phyloP scores from a whole-genome alignment of 495 filamentous ascomycete genomes.

The Daldinia childiae region DNA sequence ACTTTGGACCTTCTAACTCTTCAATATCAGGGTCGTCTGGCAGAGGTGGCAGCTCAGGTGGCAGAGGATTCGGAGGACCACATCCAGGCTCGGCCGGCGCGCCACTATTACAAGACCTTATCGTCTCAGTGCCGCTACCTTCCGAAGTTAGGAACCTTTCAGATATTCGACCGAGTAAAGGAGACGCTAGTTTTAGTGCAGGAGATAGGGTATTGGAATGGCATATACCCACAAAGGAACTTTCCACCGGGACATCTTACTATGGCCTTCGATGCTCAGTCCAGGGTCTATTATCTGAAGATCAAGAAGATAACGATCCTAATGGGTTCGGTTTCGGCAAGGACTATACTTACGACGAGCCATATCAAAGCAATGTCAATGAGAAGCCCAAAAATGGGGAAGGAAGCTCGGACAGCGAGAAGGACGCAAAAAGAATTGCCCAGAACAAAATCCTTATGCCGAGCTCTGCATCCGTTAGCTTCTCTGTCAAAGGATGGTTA shows the following conservation, averaged over 20 bases:
- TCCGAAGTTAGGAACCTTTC: conserved; percentile 83
- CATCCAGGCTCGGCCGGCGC: conserved; percentile 58
- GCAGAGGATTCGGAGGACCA: conserved; percentile 56
- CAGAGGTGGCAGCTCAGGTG: conserved; percentile 64
- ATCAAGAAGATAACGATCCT: conserved; percentile 66
- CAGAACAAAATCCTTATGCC: conserved; percentile 91
- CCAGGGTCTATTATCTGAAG: conserved; percentile 69
- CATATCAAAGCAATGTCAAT: conserved; percentile 57
- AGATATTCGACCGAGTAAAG: conserved; percentile 82
- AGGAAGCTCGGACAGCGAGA: conserved; percentile 52
- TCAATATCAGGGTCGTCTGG: conserved; percentile 53
- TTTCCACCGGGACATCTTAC: conserved; percentile 72
- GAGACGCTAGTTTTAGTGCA: conserved; percentile 82
- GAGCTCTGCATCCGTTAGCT: conserved; percentile 83
- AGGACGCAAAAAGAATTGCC: conserved; percentile 64
- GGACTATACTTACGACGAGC: conserved; percentile 70
- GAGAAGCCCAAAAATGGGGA: conserved; percentile 55
- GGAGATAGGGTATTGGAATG: conserved; percentile 81
- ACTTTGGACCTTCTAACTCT: conserved; percentile 61
- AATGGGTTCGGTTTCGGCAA: conserved; percentile 62
- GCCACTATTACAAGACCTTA: conserved; percentile 80
- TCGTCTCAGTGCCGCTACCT: conserved; percentile 84
- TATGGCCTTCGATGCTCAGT: conserved; percentile 78
- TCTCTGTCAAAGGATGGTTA: conserved; percentile 93
- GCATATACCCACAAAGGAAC: conserved; percentile 76